A percentile compares a stretch with the other conserved stretches of the same genome.
phyloP scores from a whole-genome alignment of 176 grass and related monocot species.

The Eleusine coracana region DNA sequence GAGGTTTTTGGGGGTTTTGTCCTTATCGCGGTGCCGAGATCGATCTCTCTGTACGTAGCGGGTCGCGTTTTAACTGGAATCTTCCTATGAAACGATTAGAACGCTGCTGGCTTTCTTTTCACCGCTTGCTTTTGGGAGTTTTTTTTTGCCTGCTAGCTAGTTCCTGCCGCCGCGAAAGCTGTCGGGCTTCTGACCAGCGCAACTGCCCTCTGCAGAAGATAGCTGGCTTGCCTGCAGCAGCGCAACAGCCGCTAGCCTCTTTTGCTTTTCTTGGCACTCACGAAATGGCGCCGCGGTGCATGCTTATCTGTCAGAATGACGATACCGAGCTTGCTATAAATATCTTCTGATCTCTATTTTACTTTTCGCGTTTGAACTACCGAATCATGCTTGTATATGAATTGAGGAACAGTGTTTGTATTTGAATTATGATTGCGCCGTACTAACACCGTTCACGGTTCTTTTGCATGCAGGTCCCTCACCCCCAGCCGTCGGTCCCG shows the following conservation, averaged over 20 bases:
- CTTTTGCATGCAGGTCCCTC: conserved; percentile 19
- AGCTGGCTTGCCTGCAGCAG: neutral
- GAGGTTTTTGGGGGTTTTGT: too few species aligned
- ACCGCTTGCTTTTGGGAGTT: neutral
- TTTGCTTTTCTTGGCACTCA: conserved; percentile 15
- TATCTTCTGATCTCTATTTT: neutral
- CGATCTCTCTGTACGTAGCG: too few species aligned
- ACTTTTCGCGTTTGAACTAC: neutral
- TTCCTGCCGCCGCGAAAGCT: neutral
- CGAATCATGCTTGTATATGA: too few species aligned
- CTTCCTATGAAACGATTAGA: neutral
- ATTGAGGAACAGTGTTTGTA: neutral
- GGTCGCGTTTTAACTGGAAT: neutral
- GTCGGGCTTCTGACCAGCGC: neutral
- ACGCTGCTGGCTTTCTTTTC: neutral
- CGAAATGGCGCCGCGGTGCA: neutral
- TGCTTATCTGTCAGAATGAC: neutral
- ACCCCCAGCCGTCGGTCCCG: conserved; percentile 24
- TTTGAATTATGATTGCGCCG: neutral
- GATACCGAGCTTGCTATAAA: neutral
- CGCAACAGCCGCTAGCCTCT: neutral
- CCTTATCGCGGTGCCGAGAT: too few species aligned
- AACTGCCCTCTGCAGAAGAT: neutral
- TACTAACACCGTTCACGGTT: neutral
- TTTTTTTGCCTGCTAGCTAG: neutral